Conservation (phyloP, 257 asterid species). For the Solanum lycopersicoides region DNA sequence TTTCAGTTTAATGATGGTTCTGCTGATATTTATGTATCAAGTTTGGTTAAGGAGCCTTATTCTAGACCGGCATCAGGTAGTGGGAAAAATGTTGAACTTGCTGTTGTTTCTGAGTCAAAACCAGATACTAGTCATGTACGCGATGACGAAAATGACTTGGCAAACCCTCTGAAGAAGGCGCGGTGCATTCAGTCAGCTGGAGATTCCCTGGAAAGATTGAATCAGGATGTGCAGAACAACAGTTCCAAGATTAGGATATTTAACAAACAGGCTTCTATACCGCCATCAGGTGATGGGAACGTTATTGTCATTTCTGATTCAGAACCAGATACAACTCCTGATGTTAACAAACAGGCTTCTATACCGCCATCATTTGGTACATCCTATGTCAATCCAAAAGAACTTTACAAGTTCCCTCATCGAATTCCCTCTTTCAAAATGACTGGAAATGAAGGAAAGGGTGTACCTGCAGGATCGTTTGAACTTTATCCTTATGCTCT, state of each 20-base stretch:
- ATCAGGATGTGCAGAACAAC: slow-evolving; percentile 8
- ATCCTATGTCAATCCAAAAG: slow-evolving; percentile 23
- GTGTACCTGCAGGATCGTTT: slow-evolving; percentile 59
- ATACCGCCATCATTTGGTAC: neutral
- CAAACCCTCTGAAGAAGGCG: slow-evolving; percentile 20
- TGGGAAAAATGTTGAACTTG: slow-evolving; percentile 14
- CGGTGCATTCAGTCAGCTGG: slow-evolving; percentile 8
- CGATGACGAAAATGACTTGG: slow-evolving; percentile 26
- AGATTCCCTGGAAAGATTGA: slow-evolving; percentile 4
- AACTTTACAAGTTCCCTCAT: slow-evolving; percentile 52
- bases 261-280: neutral
- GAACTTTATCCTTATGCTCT: slow-evolving; percentile 57
- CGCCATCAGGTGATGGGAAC: slow-evolving; percentile 5
- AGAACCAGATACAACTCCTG: slow-evolving; percentile 11
- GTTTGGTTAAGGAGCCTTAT: neutral
- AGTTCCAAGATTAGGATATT: slow-evolving; percentile 3
- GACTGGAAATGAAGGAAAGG: slow-evolving; percentile 48
- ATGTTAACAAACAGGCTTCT: neutral
- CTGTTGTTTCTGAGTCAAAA: slow-evolving; percentile 29
- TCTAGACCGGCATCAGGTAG: neutral
- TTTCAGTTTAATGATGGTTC: neutral
- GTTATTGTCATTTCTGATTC: slow-evolving; percentile 27
- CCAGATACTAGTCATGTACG: slow-evolving; percentile 9
- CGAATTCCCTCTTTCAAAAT: slow-evolving; percentile 31
- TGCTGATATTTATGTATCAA: neutral